Conservation (phyloP, 768 basidiomycete species). For the Boletus rufocinnamomeus region DNA sequence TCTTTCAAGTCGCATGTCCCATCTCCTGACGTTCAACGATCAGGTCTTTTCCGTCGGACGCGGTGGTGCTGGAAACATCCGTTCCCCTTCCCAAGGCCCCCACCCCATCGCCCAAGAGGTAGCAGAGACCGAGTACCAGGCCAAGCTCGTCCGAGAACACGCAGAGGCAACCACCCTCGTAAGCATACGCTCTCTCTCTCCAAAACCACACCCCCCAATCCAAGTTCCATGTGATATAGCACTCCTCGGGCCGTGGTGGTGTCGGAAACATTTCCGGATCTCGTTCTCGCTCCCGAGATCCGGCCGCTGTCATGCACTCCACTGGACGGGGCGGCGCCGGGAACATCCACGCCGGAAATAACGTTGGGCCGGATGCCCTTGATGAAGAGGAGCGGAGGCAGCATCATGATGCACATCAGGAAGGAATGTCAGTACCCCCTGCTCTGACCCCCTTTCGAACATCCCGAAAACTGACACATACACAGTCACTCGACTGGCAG, state of each 20-base stretch:
- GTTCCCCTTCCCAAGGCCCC: conserved; percentile 68
- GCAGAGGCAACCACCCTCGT: conserved; percentile 38
- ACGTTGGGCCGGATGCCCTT: conserved; percentile 19
- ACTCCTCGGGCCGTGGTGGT: conserved; percentile 69
- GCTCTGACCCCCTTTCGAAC: too few species aligned
- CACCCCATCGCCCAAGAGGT: conserved; percentile 31
- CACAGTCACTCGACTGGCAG: conserved; percentile 66
- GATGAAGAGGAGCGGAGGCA: conserved; percentile 40
- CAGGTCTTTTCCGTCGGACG: conserved; percentile 61
- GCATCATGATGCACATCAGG: conserved; percentile 30
- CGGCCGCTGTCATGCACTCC: conserved; percentile 41
- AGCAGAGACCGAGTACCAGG: conserved; percentile 28
- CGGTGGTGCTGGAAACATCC: conserved; percentile 85
- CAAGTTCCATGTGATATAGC: conserved; percentile 30
- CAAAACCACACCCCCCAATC: not conserved
- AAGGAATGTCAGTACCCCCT: conserved; percentile 44
- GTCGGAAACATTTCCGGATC: conserved; percentile 57
- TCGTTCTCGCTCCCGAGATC: conserved; percentile 52
- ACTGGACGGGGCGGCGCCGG: conserved; percentile 67
- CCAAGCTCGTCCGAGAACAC: conserved; percentile 26
- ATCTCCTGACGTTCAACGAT: not conserved
- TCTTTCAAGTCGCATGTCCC: not conserved
- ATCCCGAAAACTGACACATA: not conserved
- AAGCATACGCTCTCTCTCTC: conserved; percentile 20
- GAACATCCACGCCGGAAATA: conserved; percentile 46